These are phyloP conservation scores for Beauveria scarabaeidicola DNA, from an alignment of 2,329 filamentous ascomycete species.

Conservation along the genomic window DNA sequence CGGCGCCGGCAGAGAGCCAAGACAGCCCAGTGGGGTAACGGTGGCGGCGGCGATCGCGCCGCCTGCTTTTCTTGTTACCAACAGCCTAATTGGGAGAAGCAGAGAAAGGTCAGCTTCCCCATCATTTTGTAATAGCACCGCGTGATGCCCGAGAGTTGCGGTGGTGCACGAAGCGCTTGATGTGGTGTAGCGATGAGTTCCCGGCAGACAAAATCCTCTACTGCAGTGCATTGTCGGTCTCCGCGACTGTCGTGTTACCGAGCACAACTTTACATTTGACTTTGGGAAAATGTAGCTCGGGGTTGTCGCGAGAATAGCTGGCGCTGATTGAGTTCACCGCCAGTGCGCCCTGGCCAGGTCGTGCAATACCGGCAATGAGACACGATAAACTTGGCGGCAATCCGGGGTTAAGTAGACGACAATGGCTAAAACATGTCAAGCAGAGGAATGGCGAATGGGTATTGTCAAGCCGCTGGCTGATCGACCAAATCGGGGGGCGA, in stretches of 20 bases:
- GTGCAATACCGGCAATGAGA: too few species aligned
- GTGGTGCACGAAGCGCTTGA: background rate
- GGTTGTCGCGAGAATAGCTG: too few species aligned
- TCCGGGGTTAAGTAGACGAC: background rate
- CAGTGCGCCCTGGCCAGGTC: too few species aligned
- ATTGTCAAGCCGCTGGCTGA: too few species aligned
- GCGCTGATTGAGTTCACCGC: background rate
- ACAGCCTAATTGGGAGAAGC: background rate
- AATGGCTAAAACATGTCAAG: too few species aligned
- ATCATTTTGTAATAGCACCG: background rate
- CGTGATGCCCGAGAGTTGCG: constrained; percentile 1
- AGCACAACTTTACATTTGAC: background rate
- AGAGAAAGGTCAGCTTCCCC: background rate
- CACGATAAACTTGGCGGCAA: background rate
- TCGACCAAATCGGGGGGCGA: too few species aligned
- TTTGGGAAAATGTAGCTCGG: background rate
- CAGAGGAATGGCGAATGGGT: too few species aligned
- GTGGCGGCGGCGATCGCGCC: background rate
- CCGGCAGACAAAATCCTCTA: background rate
- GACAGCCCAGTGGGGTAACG: background rate
- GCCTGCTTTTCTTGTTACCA: background rate
- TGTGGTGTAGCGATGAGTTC: background rate
- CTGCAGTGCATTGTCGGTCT: background rate
- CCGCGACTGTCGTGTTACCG: background rate
- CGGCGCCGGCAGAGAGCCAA: background rate